phyloP scores from a whole-genome alignment of 225 moss, liverwort and hornwort species.

The Thuidium tamariscinum region DNA sequence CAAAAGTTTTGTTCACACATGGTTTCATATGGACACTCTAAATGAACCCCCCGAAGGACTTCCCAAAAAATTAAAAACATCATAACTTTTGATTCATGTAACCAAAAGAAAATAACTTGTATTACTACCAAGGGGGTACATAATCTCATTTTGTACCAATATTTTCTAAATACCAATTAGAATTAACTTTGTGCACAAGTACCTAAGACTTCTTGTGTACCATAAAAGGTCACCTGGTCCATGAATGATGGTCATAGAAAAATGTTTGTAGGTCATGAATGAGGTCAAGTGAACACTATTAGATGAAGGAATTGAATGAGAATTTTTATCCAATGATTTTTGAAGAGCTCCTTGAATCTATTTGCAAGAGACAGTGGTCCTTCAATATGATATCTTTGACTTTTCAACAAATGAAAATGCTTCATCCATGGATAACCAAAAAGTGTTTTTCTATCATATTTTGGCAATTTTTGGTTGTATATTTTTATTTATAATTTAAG shows the following conservation, averaged over 20 bases:
- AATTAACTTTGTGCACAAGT: accelerated
- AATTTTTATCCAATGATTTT: neutral
- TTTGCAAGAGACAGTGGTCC: neutral
- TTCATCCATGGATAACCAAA: neutral
- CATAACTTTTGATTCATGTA: too few relatives aligned
- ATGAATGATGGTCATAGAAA: neutral
- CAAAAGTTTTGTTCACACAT: too few relatives aligned
- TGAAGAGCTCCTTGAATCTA: neutral
- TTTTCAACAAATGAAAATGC: neutral
- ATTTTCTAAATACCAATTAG: accelerated
- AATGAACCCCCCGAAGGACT: too few relatives aligned
- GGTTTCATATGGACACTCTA: too few relatives aligned
- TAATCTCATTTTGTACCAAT: neutral
- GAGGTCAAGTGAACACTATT: neutral
- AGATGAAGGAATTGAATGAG: neutral
- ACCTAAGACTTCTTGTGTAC: neutral
- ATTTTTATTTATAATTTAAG: accelerated
- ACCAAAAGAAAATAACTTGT: too few relatives aligned
- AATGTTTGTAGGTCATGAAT: neutral
- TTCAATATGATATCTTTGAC: neutral
- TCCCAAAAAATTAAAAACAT: too few relatives aligned
- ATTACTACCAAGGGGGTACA: accelerated
- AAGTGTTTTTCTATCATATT: accelerated
- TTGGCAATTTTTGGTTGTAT: neutral
- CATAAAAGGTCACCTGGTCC: neutral